A percentile compares a stretch with the other conserved stretches of the same genome.
phyloP scores from a whole-genome alignment of 163 green algal species.

The Volvox carteri region DNA sequence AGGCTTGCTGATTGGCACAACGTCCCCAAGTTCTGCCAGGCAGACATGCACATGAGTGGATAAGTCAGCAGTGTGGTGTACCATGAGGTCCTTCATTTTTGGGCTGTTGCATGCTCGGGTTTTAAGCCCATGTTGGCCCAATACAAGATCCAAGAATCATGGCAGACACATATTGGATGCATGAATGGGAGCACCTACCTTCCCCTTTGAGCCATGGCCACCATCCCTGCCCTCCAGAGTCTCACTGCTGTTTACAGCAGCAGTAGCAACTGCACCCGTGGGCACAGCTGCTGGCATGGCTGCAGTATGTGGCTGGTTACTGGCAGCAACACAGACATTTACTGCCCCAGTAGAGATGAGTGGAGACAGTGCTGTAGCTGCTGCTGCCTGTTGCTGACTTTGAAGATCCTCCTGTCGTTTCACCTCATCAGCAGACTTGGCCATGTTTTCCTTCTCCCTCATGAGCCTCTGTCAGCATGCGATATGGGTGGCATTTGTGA shows the following conservation, averaged over 20 bases:
- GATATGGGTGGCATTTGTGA: background rate
- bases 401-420: background rate
- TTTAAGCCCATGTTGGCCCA: too few species aligned
- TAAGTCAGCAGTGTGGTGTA: too few species aligned
- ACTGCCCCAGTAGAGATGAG: background rate
- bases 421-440: background rate
- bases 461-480: background rate
- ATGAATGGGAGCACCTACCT: background rate
- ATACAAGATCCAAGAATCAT: too few species aligned
- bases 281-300: background rate
- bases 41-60: too few species aligned
- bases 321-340: background rate
- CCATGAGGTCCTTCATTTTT: too few species aligned
- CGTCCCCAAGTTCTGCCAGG: too few species aligned
- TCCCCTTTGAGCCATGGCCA: background rate
- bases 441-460: background rate
- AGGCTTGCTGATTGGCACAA: too few species aligned
- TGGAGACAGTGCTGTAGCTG: background rate
- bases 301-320: background rate
- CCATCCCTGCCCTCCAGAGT: background rate
- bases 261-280: background rate
- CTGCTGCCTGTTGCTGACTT: too few species aligned
- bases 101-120: too few species aligned
- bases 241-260: background rate
- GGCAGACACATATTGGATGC: too few species aligned